These are phyloP conservation scores for Fusarium camptoceras DNA, from an alignment of 2,329 filamentous ascomycete species.

Conservation along the genomic window DNA sequence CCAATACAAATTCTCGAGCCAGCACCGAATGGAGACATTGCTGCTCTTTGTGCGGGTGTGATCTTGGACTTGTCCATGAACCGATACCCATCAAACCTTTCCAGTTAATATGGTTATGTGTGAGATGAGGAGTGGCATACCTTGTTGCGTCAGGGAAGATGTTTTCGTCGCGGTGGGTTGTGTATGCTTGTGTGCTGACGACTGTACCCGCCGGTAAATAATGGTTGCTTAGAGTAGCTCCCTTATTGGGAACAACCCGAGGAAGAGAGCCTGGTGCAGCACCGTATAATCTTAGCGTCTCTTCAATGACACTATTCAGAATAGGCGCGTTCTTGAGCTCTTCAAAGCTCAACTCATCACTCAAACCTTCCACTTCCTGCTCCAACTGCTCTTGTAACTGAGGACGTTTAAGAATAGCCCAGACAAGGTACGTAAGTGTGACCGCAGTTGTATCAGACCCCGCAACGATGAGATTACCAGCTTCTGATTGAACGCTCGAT, in stretches of 20 bases:
- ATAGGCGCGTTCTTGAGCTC: constrained; percentile 11
- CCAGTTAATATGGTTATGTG: accelerated
- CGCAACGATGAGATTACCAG: constrained; percentile 16
- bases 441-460: constrained; percentile 27
- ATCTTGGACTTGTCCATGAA: background rate
- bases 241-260: background rate
- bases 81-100: background rate
- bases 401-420: constrained; percentile 16
- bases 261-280: constrained; percentile 30
- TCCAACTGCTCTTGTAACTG: constrained; percentile 13
- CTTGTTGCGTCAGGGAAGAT: background rate
- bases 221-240: background rate
- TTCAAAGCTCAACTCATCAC: background rate
- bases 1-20: constrained; percentile 30
- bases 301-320: constrained; percentile 25
- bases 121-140: background rate
- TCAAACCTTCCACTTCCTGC: background rate
- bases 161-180: constrained; percentile 13
- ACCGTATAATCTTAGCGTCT: constrained; percentile 28
- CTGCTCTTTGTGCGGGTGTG: background rate
- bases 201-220: background rate
- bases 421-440: constrained; percentile 28
- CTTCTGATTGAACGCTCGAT: background rate
- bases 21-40: constrained; percentile 18
- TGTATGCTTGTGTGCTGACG: constrained; percentile 29